Evolutionary conservation across 2,329 filamentous ascomycete genomes (phyloP), one percentile per base, ranked within the genome.

Genomic region (Phyllosticta paracitricarpa): DNA sequence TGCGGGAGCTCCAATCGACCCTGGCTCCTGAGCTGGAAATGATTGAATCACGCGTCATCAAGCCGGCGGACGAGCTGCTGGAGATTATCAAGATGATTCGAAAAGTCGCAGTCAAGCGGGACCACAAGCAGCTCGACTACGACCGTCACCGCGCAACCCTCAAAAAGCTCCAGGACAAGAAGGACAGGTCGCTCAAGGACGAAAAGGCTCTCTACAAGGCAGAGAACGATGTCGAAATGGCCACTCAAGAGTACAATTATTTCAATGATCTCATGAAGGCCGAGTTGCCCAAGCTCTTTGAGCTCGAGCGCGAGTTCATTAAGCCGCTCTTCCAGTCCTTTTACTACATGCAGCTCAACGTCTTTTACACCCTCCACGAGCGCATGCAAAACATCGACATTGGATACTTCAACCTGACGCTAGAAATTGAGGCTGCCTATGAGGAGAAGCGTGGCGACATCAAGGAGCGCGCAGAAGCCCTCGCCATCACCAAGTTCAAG

Each of bases 281-380:
- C 19, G 94, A 99, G 77, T 80, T 99, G 65, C 94, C 94, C 28
- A 91, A 91, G 75, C 83, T 99, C 10, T 99, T 99, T 75, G 75
- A 79, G 7, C 84, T 99, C 19, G 94, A 99, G 75, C 84, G 87
- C 65, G 89, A 97, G 74, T 97, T 99, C 74, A 99, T 99, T 74
- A 87, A 90, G 67, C 94, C 94, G 2, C 84, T 99, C 7, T 99
- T 99, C 81, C 94, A 97, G 74, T 96, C 90, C 9, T 99, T 99
- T 79, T 99, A 99, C 78, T 99, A 97, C 80, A 99, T 99, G 94
- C 94, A 99, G 76, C 84, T 99, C 66, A 99, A 99, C 75, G 90
- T 99, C 66, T 99, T 97, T 75, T 99, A 99, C 77, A 99, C 94
- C 0, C 81, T 99, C 59, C 94, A 99, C 74, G 93, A 97, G 76